These are phyloP conservation scores for Trichophyton benhamiae DNA, from an alignment of 2,329 filamentous ascomycete species.

Conservation along the genomic window DNA sequence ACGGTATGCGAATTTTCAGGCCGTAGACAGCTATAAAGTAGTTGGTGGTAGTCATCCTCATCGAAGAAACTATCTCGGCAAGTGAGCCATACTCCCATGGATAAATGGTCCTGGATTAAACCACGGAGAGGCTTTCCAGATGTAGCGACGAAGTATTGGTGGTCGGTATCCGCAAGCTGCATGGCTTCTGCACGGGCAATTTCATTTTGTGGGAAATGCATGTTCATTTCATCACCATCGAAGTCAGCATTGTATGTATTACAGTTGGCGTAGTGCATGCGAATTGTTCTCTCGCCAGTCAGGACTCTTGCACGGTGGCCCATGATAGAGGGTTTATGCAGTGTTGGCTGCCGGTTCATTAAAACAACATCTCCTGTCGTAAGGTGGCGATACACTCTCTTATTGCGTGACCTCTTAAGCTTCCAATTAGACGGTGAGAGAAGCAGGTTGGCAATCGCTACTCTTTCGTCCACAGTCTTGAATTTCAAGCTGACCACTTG, in stretches of 20 bases:
- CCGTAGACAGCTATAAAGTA: constrained; percentile 81
- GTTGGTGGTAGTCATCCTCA: constrained; percentile 75
- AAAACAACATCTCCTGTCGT: constrained; percentile 94
- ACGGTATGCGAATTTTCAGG: constrained; percentile 84
- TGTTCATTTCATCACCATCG: constrained; percentile 99
- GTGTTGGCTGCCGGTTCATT: constrained; percentile 96
- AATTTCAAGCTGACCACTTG: constrained; percentile 77
- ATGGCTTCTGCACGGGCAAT: constrained; percentile 84
- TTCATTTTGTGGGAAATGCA: constrained; percentile 98
- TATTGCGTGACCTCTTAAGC: constrained; percentile 66
- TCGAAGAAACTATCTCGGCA: constrained; percentile 86
- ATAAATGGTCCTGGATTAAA: constrained; percentile 96
- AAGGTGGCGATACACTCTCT: constrained; percentile 92
- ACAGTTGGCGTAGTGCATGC: constrained; percentile 99
- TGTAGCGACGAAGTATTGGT: constrained; percentile 90
- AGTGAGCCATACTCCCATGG: constrained; percentile 81
- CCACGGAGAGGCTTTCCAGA: constrained; percentile 87
- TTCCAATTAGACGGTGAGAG: constrained; percentile 69
- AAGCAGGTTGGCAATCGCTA: constrained; percentile 83
- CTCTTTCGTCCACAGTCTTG: constrained; percentile 77
- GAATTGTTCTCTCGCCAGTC: constrained; percentile 89
- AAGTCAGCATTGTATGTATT: constrained; percentile 99
- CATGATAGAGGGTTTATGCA: constrained; percentile 99
- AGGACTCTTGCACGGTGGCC: constrained; percentile 85
- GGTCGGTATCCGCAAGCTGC: constrained; percentile 88